phyloP scores from a whole-genome alignment of 768 basidiomycete species.

The Mycena polygramma region DNA sequence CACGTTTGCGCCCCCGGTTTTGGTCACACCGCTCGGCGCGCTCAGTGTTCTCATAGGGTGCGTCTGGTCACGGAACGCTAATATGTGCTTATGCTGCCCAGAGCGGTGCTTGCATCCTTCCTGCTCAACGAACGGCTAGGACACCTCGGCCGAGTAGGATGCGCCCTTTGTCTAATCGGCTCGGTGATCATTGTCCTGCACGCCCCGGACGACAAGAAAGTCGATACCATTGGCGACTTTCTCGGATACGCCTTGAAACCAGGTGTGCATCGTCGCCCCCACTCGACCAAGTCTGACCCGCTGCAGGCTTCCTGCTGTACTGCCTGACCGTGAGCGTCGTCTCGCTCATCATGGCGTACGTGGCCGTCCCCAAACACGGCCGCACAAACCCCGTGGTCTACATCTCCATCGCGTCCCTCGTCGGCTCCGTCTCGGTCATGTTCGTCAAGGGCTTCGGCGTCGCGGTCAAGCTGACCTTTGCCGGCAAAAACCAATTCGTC shows the following conservation, averaged over 20 bases:
- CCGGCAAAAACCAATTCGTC: constrained; percentile 94
- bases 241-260: constrained; percentile 93
- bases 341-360: constrained; percentile 88
- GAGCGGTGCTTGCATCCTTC: constrained; percentile 92
- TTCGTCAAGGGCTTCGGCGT: constrained; percentile 98
- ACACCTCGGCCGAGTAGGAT: constrained; percentile 90
- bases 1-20: constrained; percentile 96
- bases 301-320: constrained; percentile 89
- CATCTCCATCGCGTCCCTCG: constrained; percentile 95
- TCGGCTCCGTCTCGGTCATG: constrained; percentile 98
- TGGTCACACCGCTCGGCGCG: constrained; percentile 98
- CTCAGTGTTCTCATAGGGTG: constrained; percentile 97
- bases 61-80: constrained; percentile 37
- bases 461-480: constrained; percentile 93
- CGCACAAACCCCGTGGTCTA: constrained; percentile 91
- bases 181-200: constrained; percentile 96
- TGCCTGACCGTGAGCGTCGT: constrained; percentile 88
- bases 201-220: constrained; percentile 95
- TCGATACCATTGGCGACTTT: constrained; percentile 94
- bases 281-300: not conserved
- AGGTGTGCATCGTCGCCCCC: constrained; percentile 60
- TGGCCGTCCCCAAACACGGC: constrained; percentile 87
- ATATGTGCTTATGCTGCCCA: too few species aligned
- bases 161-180: constrained; percentile 86
- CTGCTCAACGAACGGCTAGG: constrained; percentile 94